A percentile compares a stretch with the other conserved stretches of the same genome.
These are phyloP conservation scores for Aspergillus leporis DNA, from an alignment of 495 filamentous ascomycete genomes.

Conservation along the genomic window DNA sequence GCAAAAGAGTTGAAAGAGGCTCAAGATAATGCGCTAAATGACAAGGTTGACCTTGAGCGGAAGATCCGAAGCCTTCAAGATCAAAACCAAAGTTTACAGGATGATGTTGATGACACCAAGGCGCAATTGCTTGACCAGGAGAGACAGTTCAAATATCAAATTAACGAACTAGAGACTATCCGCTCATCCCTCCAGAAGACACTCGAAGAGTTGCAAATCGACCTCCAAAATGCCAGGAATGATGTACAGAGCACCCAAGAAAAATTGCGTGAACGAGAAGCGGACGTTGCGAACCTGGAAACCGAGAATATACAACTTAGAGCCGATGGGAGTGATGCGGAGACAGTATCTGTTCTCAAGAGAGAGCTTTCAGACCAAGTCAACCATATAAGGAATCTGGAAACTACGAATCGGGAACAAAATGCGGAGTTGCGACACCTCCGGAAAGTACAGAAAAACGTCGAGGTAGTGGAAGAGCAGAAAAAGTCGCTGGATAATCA, in stretches of 20 bases:
- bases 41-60: conserved; percentile 69
- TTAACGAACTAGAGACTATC: conserved; percentile 69
- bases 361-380: conserved; percentile 88
- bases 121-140: conserved; percentile 70
- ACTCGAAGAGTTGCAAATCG: conserved; percentile 69
- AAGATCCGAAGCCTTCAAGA: conserved; percentile 70
- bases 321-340: conserved; percentile 80
- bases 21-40: conserved; percentile 64
- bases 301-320: conserved; percentile 79
- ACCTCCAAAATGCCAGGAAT: conserved; percentile 63
- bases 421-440: conserved; percentile 75
- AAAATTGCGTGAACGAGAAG: conserved; percentile 65
- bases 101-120: conserved; percentile 75
- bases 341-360: conserved; percentile 78
- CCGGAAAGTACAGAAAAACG: conserved; percentile 74
- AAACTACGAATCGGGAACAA: conserved; percentile 78
- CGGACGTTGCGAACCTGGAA: conserved; percentile 70
- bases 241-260: conserved; percentile 66
- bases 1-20: conserved; percentile 69
- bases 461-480: conserved; percentile 95
- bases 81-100: conserved; percentile 67
- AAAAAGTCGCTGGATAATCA: conserved; percentile 80
- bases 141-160: conserved; percentile 66
- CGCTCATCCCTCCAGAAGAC: conserved; percentile 65
- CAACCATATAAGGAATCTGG: conserved; percentile 79